Evolutionary conservation across 768 basidiomycete species (phyloP).

Genomic region (Mycena galopus): DNA sequence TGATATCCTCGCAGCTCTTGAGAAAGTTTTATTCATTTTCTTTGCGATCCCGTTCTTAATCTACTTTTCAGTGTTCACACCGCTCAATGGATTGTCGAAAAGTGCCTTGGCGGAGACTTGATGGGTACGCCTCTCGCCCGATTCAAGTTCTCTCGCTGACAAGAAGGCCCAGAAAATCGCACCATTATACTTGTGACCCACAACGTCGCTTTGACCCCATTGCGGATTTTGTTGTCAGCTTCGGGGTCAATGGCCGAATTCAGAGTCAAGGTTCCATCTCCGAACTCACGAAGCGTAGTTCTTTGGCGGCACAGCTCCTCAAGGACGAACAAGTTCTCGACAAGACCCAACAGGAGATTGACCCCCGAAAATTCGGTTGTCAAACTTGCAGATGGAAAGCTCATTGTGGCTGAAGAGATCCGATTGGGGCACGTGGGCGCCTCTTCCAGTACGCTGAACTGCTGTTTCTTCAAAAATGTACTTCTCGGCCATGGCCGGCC

Average conservation of each 20-base stretch:
- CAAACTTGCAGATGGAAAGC: conserved; percentile 59
- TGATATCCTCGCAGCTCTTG: conserved; percentile 74
- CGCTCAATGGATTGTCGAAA: conserved; percentile 63
- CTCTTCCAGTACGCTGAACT: conserved; percentile 30
- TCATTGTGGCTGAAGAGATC: conserved; percentile 72
- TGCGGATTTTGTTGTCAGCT: conserved; percentile 58
- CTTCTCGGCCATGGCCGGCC: conserved; percentile 31
- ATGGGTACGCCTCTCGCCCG: conserved; percentile 40
- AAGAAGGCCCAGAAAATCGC: conserved; percentile 35
- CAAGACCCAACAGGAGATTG: conserved; percentile 38
- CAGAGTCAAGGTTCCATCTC: conserved; percentile 56
- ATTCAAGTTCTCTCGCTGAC: background rate
- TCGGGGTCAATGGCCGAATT: conserved; percentile 59
- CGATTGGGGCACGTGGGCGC: conserved; percentile 69
- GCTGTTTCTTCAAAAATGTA: conserved; percentile 32
- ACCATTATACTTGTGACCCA: conserved; percentile 65
- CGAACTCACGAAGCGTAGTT: conserved; percentile 52
- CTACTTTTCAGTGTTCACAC: conserved; percentile 55
- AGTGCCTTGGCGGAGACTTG: conserved; percentile 58
- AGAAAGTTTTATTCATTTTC: conserved; percentile 21
- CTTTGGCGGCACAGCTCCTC: conserved; percentile 57
- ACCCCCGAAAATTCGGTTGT: conserved; percentile 33
- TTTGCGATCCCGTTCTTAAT: conserved; percentile 12
- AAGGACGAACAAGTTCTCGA: conserved; percentile 33
- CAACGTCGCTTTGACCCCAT: conserved; percentile 60